Evolutionary conservation across 331 rosid genomes (phyloP), one percentile per base, ranked within the genome.

Genomic region (Acacia pycnantha): DNA sequence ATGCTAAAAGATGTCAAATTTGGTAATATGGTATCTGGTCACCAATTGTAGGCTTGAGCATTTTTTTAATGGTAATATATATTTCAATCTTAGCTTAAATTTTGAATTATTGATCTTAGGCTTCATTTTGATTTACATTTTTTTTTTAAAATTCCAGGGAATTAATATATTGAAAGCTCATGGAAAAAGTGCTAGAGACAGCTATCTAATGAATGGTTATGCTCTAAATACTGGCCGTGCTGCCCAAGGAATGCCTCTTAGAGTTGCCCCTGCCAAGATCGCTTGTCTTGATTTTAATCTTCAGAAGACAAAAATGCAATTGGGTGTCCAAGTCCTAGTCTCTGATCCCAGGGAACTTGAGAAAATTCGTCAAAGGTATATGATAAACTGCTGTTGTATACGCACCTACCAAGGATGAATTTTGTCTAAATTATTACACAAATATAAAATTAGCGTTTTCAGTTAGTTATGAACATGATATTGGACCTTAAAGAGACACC

Each of bases 251-350:
- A 96, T 96, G 99, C 97, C 99, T 58, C 70, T 87, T 46, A 94
- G 91, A 87, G 99, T 92, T 81, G 65, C 97, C 87, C 97, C 99
- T 83, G 99, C 99, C 24, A 91, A 81, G 82, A 92, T 96, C 81
- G 99, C 98, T 16, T 96, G 99, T 78, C 96, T 96, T 64, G 98
- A 96, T 86, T 92, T 96, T 83, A 96, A 96, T 91, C 98, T 96
- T 85, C 99, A 96, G 84, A 96, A 94, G 88, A 96, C 99, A 84
- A 96, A 96, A 89, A 94, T 96, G 99, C 99, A 96, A 86, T 85
- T 94, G 92, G 99, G 99, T 44, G 92, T 96, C 71, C 99, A 96
- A 90, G 97, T 96, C 64, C 83, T 96, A 70, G 98, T 96, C 62
- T 70, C 77, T 73, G 98, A 96, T 83, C 99, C 98, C 12, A 91